Evolutionary conservation across 306 rosid species (phyloP), one percentile per base, ranked within the genome.

Genomic region (Inga oerstediana): DNA sequence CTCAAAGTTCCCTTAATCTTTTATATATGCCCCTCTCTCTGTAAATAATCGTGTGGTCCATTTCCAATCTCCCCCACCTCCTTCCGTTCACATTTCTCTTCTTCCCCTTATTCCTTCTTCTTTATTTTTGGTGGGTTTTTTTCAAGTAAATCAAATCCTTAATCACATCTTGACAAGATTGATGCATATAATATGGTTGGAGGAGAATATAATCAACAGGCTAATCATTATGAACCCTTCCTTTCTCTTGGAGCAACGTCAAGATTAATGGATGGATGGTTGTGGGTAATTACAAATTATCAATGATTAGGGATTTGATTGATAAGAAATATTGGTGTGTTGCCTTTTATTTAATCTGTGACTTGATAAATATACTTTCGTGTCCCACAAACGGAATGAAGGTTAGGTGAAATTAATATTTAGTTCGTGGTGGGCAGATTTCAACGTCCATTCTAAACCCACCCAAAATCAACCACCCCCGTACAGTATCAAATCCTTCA

Each of bases 41-140:
- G 82, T 89, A 89, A 79, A 87, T 92, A 81, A 88, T 85, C 78
- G 82, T 72, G 94, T 88, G 97, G 97, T 90, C 94, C 94, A 84
- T 85, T 86, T 83, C 30, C 85, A 32, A 86, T 83, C 88, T 72
- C 67, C 27, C 27, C 74, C 80, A 65, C 71, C 80, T 77, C 70
- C 81, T 72, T 39, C 15, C 66, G 84, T 80, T 84, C 78, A 9
- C 45, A 61, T 62, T 84, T 68, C 43, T 39, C 71, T 76, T 68
- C 79, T 74, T 83, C 69, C 82, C 59, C 80, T 74, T 22, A 71
- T 64, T 4, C 79, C n/a, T 68, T 66, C 59, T 67, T 62, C 80
- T 64, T 51, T 62, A 15, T 20, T 46, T 46, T 46, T 8, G 10
- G 2, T 46, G 51, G 46, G 2, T 3, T 30, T 56, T n/a, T 37